Conservation (phyloP, 495 filamentous ascomycete genomes). For the Xylaria cubensis region DNA sequence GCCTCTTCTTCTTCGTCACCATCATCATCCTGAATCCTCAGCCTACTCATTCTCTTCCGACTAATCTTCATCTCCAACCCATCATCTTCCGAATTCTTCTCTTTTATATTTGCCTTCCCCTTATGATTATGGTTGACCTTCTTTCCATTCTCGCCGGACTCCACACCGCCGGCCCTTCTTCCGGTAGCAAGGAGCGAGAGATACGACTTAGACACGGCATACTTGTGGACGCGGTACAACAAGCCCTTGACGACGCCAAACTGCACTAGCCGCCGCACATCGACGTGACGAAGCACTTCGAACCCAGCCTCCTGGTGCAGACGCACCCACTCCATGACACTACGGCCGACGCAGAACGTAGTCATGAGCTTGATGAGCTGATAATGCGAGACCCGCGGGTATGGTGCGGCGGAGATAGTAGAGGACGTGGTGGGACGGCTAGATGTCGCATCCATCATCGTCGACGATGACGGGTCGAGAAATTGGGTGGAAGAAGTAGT, state of each 20-base stretch:
- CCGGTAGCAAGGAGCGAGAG: slow-evolving; percentile 51
- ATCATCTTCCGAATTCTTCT: slow-evolving; percentile 13
- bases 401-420: background rate
- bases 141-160: slow-evolving; percentile 4
- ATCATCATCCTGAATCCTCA: slow-evolving; percentile 2
- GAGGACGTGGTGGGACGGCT: slow-evolving; percentile 36
- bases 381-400: slow-evolving; percentile 51
- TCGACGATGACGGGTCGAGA: too few relatives aligned
- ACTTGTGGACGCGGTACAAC: slow-evolving; percentile 92
- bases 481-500: background rate
- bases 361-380: slow-evolving; percentile 77
- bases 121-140: background rate
- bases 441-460: background rate
- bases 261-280: slow-evolving; percentile 88
- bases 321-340: slow-evolving; percentile 80
- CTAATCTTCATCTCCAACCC: slow-evolving; percentile 27
- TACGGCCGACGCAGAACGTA: slow-evolving; percentile 75
- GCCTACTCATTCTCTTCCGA: background rate
- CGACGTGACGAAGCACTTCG: slow-evolving; percentile 71
- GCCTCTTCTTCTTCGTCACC: background rate
- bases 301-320: slow-evolving; percentile 66
- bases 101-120: slow-evolving; percentile 13
- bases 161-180: slow-evolving; percentile 45
- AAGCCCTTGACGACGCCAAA: slow-evolving; percentile 96
- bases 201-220: slow-evolving; percentile 70